Conservation (phyloP, 148 eudicot species). For the Chenopodium suecicum region DNA sequence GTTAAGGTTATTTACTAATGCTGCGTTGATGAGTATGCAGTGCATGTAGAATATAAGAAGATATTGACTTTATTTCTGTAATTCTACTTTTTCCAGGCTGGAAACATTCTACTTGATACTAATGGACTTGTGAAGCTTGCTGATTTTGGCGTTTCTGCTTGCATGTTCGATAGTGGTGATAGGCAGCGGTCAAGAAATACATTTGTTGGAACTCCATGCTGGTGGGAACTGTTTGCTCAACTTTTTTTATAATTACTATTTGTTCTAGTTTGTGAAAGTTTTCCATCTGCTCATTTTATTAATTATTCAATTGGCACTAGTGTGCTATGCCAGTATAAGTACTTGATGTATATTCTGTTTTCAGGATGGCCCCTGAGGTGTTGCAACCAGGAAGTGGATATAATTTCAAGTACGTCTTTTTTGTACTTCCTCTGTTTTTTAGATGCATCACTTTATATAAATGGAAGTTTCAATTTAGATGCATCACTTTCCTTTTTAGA, state of each 20-base stretch:
- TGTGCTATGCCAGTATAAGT: not conserved
- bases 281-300: not conserved
- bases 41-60: not conserved
- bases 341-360: constrained; percentile 14
- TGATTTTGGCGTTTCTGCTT: constrained; percentile 97
- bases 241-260: not conserved
- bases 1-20: constrained; percentile 54
- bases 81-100: constrained; percentile 56
- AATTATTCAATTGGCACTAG: not conserved
- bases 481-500: too few relatives aligned
- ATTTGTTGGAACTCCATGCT: constrained; percentile 98
- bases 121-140: constrained; percentile 86
- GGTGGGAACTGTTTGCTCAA: constrained; percentile 42
- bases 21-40: not conserved
- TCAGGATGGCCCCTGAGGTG: constrained; percentile 99
- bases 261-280: not conserved
- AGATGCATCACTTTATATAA: too few relatives aligned
- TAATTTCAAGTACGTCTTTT: constrained; percentile 82
- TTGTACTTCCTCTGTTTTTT: not conserved
- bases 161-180: constrained; percentile 96
- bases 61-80: constrained; percentile 1
- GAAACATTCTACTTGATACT: constrained; percentile 79
- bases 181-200: constrained; percentile 94
- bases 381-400: constrained; percentile 95
- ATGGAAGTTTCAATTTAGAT: too few relatives aligned